Conservation (phyloP, 176 grass and related monocot species). For the Musa acuminata region DNA sequence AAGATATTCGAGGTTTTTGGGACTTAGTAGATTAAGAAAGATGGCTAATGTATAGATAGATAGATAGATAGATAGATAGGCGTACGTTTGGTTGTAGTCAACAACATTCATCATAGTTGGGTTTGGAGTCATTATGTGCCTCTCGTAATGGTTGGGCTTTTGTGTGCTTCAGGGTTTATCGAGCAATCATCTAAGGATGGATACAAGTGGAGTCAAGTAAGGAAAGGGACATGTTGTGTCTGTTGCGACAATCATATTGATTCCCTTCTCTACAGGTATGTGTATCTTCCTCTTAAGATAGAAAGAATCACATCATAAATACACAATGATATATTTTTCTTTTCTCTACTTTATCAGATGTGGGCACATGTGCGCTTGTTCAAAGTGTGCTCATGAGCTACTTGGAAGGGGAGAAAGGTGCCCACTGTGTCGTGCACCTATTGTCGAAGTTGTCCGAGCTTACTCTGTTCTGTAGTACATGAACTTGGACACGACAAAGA, state of each 20-base stretch:
- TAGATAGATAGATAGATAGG: too few relatives aligned
- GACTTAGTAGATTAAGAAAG: too few relatives aligned
- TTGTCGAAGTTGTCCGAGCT: constrained; percentile 65
- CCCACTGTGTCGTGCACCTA: constrained; percentile 83
- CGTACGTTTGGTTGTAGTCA: too few relatives aligned
- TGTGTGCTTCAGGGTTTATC: constrained; percentile 33
- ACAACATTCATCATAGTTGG: too few relatives aligned
- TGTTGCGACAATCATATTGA: constrained; percentile 84
- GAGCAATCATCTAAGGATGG: constrained; percentile 62
- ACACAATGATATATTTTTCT: too few relatives aligned
- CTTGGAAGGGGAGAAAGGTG: constrained; percentile 52
- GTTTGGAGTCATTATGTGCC: too few relatives aligned
- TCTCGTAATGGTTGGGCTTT: neutral
- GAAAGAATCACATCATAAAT: neutral
- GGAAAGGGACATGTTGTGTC: constrained; percentile 82
- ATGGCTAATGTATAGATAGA: too few relatives aligned
- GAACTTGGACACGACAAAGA: neutral
- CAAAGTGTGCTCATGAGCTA: constrained; percentile 63
- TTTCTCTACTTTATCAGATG: constrained; percentile 29
- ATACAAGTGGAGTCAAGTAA: constrained; percentile 77
- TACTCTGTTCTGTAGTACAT: constrained; percentile 49
- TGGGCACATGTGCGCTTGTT: constrained; percentile 90
- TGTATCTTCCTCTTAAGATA: neutral
- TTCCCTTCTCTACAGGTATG: constrained; percentile 88
- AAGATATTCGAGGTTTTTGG: too few relatives aligned